Evolutionary conservation across 768 basidiomycete species (phyloP), one percentile per base, ranked within the genome.

Genomic region (Russula olivacea): DNA sequence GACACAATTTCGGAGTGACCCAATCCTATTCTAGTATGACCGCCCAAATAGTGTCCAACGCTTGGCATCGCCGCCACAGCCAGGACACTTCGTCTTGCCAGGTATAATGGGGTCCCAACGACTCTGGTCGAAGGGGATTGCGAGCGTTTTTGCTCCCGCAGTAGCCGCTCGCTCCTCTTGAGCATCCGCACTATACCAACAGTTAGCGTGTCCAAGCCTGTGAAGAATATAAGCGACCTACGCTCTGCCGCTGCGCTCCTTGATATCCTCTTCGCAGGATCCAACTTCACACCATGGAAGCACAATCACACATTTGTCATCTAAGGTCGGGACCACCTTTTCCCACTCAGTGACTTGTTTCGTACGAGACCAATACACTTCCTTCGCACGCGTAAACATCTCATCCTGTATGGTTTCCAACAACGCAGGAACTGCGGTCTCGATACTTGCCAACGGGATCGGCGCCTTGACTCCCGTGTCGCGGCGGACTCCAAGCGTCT

Each of bases 11-110:
- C 30, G 2, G 48, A 25, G 32, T 17, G 12, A 23, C 43, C 28
- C 36, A 38, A 21, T 25, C 50, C 25, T 30, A 28, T 40, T 58
- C 64, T 66, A 93, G 71, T 92, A 93, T 23, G 88, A 89, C 69
- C 92, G 80, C 43, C 97, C 97, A 75, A 98, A 99, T 83, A 99
- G 79, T 68, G 95, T 95, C 94, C 94, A 98, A 69, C 90, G 82
- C 78, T 97, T 98, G 60, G 94, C 91, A 70, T 90, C 85, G 65
- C 81, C 79, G 34, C 88, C 90, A 73, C 97, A 99, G 14, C 83
- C 91, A 58, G 91, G 82, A 75, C 97, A 99, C 71, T 89, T 93
- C 34, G 91, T 95, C 77, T 89, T 83, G 59, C 92, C 91, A 52
- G 80, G 81, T 69, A 88, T 86, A 73, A 96, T 91, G 36, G 83